phyloP scores from a whole-genome alignment of 257 asterid species.

The Jaltomata sinuosa region DNA sequence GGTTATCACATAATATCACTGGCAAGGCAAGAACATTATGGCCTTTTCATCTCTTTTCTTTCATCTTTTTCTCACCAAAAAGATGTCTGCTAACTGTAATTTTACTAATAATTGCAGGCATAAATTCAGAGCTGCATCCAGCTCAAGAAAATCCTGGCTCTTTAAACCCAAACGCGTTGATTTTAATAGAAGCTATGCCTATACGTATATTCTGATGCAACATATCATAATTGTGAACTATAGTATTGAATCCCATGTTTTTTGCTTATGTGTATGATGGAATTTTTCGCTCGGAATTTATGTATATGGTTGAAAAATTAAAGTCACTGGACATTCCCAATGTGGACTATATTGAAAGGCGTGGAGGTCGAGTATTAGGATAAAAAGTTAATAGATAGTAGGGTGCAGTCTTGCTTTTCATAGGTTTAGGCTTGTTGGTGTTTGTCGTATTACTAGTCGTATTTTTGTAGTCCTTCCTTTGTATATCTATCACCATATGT shows the following conservation, averaged over 20 bases:
- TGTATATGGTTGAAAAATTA: not conserved
- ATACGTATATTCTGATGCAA: not conserved
- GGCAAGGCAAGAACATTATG: constrained; percentile 16
- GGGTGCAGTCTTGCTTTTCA: no score
- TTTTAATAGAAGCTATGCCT: not conserved
- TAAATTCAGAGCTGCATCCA: constrained; percentile 1
- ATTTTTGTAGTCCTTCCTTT: no score
- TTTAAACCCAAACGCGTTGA: not conserved
- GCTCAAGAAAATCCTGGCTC: not conserved
- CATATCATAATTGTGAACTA: not conserved
- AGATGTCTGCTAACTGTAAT: not conserved
- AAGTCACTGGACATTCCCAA: not conserved
- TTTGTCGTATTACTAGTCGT: no score
- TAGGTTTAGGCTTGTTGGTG: no score
- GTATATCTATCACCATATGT: no score
- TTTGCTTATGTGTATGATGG: not conserved
- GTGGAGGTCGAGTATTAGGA: no score
- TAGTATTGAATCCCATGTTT: not conserved
- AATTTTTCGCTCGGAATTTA: not conserved
- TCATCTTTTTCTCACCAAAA: not conserved
- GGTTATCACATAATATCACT: constrained; percentile 33
- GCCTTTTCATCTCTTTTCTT: not conserved
- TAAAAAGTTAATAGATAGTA: no score
- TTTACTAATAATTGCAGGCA: constrained; percentile 1
- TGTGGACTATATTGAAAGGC: not conserved